phyloP scores from a whole-genome alignment of 352 stramenopile species.

The Phytophthora litchii region DNA sequence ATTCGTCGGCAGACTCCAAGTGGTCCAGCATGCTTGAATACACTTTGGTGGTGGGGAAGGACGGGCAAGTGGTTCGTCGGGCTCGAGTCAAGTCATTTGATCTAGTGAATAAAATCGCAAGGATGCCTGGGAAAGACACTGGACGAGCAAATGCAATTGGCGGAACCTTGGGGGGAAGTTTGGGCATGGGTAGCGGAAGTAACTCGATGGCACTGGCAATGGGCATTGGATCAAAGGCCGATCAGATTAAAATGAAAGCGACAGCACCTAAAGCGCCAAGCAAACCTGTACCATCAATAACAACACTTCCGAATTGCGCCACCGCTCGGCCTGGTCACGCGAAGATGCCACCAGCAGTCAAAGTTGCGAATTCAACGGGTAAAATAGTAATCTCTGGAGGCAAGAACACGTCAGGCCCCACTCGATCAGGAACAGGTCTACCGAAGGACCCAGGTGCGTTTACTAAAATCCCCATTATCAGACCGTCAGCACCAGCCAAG shows the following conservation, averaged over 20 bases:
- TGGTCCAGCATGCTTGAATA: constrained; percentile 90
- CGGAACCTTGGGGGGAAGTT: constrained; percentile 22
- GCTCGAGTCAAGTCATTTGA: constrained; percentile 85
- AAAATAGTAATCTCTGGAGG: constrained; percentile 46
- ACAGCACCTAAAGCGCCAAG: constrained; percentile 47
- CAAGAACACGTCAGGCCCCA: constrained; percentile 44
- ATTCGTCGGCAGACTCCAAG: constrained; percentile 78
- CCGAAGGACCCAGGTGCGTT: constrained; percentile 53
- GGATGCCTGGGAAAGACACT: constrained; percentile 63
- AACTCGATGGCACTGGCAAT: constrained; percentile 41
- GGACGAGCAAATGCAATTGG: constrained; percentile 29
- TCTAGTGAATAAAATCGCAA: constrained; percentile 71
- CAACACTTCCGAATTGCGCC: constrained; percentile 70
- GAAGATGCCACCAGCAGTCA: constrained; percentile 61
- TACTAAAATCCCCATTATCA: constrained; percentile 82
- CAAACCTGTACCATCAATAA: constrained; percentile 57
- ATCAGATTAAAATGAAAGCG: constrained; percentile 48
- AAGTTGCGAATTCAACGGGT: constrained; percentile 54
- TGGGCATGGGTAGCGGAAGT: constrained; percentile 33
- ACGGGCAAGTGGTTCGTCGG: constrained; percentile 81
- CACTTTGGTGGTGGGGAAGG: constrained; percentile 81
- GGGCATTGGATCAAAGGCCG: constrained; percentile 42
- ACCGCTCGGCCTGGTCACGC: constrained; percentile 49
- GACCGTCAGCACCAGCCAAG: constrained; percentile 68
- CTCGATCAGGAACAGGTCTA: constrained; percentile 40